Conservation (phyloP, 2,329 filamentous ascomycete genomes). For the Paracoccidioides lutzii region DNA sequence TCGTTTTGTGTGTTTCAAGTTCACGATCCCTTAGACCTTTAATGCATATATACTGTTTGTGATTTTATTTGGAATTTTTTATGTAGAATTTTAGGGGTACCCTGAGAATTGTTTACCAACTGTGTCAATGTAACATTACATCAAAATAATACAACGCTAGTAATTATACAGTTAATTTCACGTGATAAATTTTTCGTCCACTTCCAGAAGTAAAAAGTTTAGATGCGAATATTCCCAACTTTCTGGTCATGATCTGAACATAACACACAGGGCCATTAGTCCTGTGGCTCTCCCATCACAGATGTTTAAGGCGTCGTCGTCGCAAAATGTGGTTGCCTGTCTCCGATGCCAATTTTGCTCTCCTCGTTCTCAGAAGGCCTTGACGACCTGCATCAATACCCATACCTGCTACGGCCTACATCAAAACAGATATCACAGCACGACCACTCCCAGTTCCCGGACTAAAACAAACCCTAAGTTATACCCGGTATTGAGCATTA, state of each 20-base stretch:
- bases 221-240: not conserved
- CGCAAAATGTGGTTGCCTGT: constrained; percentile 14
- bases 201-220: not conserved
- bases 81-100: not conserved
- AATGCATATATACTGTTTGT: not conserved
- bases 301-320: constrained; percentile 19
- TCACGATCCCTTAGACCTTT: not conserved
- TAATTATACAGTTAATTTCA: not conserved
- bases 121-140: not conserved
- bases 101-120: not conserved
- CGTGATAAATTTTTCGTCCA: not conserved
- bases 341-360: constrained; percentile 12
- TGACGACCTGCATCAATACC: not conserved
- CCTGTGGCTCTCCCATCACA: constrained; percentile 5
- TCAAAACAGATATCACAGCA: not conserved
- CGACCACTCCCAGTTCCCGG: not conserved
- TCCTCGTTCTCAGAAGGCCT: not conserved
- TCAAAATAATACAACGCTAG: not conserved
- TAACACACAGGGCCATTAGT: not conserved
- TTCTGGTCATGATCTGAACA: not conserved
- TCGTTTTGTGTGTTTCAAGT: not conserved
- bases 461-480: not conserved
- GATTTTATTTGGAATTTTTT: not conserved
- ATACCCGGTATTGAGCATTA: not conserved
- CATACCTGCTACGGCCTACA: not conserved